Conservation (phyloP, 2,329 filamentous ascomycete species). For the Arthroderma sp. region DNA sequence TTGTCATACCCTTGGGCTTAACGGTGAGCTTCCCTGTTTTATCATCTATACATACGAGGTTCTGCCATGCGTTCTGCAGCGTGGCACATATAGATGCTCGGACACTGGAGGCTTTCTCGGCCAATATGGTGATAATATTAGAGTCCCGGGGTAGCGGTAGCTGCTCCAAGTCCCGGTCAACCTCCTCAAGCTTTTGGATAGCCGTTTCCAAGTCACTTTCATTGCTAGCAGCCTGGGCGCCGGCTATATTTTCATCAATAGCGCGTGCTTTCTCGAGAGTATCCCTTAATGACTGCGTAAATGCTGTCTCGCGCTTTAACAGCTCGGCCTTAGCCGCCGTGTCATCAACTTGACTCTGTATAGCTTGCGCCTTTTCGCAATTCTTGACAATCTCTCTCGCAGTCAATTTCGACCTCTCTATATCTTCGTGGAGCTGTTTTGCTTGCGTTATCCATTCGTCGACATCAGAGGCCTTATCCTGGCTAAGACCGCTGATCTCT, state of each 20-base stretch:
- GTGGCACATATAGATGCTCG: slow-evolving; percentile 54
- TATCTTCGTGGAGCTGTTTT: slow-evolving; percentile 72
- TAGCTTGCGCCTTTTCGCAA: slow-evolving; percentile 55
- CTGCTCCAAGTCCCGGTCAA: slow-evolving; percentile 19
- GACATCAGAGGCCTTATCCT: slow-evolving; percentile 64
- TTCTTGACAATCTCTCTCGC: slow-evolving; percentile 71
- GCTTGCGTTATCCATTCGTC: slow-evolving; percentile 78
- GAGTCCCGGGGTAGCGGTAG: slow-evolving; percentile 25
- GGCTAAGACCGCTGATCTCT: slow-evolving; percentile 65
- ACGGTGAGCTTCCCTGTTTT: slow-evolving; percentile 47
- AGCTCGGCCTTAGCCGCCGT: slow-evolving; percentile 43
- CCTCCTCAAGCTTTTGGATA: slow-evolving; percentile 39
- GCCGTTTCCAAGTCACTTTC: slow-evolving; percentile 36
- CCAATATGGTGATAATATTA: slow-evolving; percentile 45
- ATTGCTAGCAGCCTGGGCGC: slow-evolving; percentile 35
- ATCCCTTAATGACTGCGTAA: slow-evolving; percentile 43
- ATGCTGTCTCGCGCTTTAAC: slow-evolving; percentile 47
- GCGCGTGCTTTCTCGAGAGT: slow-evolving; percentile 41
- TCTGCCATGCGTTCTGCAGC: slow-evolving; percentile 59
- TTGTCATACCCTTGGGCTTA: slow-evolving; percentile 31
- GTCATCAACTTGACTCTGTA: slow-evolving; percentile 54
- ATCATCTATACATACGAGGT: slow-evolving; percentile 52
- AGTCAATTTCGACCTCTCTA: slow-evolving; percentile 64
- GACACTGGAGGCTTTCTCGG: slow-evolving; percentile 53
- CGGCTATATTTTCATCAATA: slow-evolving; percentile 39